A percentile compares a stretch with the other conserved stretches of the same genome.
These are phyloP conservation scores for Lachnellula hyalina DNA, from an alignment of 2,329 filamentous ascomycete genomes.

Conservation along the genomic window DNA sequence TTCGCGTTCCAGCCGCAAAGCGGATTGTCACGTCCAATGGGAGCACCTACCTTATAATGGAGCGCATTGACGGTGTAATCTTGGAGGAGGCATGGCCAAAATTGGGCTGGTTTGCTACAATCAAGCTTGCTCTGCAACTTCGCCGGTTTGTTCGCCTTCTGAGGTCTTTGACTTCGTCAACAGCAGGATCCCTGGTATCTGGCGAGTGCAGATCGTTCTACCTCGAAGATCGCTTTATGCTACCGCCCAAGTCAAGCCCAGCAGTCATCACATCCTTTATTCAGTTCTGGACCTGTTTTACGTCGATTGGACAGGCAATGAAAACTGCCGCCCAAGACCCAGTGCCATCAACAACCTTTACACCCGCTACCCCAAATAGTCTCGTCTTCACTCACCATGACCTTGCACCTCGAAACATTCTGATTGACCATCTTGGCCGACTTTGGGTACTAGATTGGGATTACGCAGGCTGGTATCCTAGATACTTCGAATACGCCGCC, in stretches of 20 bases:
- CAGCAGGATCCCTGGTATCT: neutral
- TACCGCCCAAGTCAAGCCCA: conserved; percentile 2
- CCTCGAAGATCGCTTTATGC: conserved; percentile 4
- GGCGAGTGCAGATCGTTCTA: conserved; percentile 3
- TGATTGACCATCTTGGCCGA: neutral
- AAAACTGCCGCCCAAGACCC: neutral
- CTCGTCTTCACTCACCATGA: conserved; percentile 5
- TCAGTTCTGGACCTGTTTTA: conserved; percentile 1
- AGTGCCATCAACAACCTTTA: neutral
- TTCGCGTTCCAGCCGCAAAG: too few species aligned
- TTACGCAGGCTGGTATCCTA: too few species aligned
- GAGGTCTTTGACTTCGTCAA: neutral
- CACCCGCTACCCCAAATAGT: neutral
- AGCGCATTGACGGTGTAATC: too few species aligned
- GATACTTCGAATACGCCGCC: too few species aligned
- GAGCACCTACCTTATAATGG: too few species aligned
- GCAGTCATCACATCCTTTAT: conserved; percentile 2
- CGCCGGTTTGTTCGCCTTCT: too few species aligned
- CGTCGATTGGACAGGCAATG: neutral
- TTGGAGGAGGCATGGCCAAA: too few species aligned
- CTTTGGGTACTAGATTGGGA: too few species aligned
- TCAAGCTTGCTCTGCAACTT: too few species aligned
- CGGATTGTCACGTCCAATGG: too few species aligned
- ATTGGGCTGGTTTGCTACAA: too few species aligned
- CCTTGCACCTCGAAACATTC: conserved; percentile 2